Percentiles rank a stretch among this genome's conserved stretches.
Evolutionary conservation across 1,139 yeast genomes (phyloP).

Genomic region (Kazachstania sp.): DNA sequence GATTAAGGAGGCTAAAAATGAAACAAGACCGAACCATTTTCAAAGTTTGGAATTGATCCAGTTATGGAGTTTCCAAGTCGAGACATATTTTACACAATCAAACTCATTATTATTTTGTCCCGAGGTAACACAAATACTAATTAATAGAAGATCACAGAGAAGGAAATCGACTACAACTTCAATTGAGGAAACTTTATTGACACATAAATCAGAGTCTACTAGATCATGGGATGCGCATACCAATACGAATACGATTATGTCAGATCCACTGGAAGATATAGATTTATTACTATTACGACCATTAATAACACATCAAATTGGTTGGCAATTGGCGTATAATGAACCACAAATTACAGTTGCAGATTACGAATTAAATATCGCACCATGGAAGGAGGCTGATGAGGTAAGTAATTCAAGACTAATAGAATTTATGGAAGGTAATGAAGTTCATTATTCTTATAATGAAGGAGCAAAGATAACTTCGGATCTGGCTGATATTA

Average conservation of each 20-base stretch:
- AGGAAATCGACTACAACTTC: constrained; percentile 7
- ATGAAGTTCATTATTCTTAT: constrained; percentile 1
- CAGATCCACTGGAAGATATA: constrained; percentile 15
- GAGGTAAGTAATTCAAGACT: constrained; percentile 1
- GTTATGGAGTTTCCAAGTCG: constrained; percentile 24
- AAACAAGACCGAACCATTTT: constrained; percentile 5
- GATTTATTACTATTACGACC: constrained; percentile 25
- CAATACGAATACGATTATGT: not conserved
- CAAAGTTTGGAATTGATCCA: constrained; percentile 11
- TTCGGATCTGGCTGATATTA: constrained; percentile 11
- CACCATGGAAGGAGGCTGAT: constrained; percentile 15
- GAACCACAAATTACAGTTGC: constrained; percentile 27
- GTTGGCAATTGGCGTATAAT: constrained; percentile 30
- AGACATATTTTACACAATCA: constrained; percentile 18
- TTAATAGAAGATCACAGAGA: constrained; percentile 13
- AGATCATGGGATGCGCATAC: not conserved
- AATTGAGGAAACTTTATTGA: not conserved
- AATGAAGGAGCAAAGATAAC: constrained; percentile 11
- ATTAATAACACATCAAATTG: constrained; percentile 12
- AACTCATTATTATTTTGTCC: constrained; percentile 23
- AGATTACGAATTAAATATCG: constrained; percentile 22
- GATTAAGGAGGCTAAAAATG: too few relatives aligned
- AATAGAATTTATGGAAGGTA: constrained; percentile 1
- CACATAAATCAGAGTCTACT: not conserved
- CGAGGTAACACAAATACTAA: constrained; percentile 19